phyloP scores from a whole-genome alignment of 495 filamentous ascomycete genomes.

The Trichocladium uniseriatum region DNA sequence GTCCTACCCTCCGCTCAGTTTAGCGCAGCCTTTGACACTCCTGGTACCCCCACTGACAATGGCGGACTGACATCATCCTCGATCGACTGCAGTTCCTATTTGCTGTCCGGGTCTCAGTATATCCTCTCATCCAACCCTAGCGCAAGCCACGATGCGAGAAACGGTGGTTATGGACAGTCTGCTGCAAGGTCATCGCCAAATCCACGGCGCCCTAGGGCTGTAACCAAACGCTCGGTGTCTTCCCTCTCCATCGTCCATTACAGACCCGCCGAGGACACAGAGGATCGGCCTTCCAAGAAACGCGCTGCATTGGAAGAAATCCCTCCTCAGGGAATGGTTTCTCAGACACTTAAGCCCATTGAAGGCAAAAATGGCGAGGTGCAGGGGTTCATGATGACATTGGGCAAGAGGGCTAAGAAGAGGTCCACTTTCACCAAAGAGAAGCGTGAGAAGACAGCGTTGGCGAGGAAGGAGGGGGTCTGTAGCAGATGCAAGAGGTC shows the following conservation, averaged over 20 bases:
- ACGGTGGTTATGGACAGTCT: not conserved
- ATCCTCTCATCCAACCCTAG: not conserved
- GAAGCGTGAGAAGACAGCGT: slow-evolving; percentile 15
- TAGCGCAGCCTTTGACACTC: not conserved
- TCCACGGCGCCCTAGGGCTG: not conserved
- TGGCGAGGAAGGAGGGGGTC: slow-evolving; percentile 20
- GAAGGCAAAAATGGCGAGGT: slow-evolving; percentile 11
- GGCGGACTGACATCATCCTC: no score
- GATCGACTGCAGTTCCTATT: not conserved
- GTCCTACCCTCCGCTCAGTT: no score
- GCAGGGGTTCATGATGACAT: slow-evolving; percentile 16
- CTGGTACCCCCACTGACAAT: not conserved
- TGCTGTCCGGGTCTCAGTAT: not conserved
- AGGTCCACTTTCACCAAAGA: slow-evolving; percentile 10
- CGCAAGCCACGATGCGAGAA: not conserved
- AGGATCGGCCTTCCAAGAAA: slow-evolving; percentile 10
- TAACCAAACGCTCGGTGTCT: not conserved
- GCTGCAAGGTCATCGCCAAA: no score
- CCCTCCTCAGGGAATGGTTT: not conserved
- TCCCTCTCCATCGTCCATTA: slow-evolving; percentile 15
- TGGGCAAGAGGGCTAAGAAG: slow-evolving; percentile 11
- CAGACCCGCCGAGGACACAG: slow-evolving; percentile 2
- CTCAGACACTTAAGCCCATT: slow-evolving; percentile 11
- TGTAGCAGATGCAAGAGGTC: slow-evolving; percentile 20
- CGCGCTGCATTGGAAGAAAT: slow-evolving; percentile 8